Base-by-base conservation (phyloP, 306 rosid genomes). In the Dalbergia cochinchinensis region DNA sequence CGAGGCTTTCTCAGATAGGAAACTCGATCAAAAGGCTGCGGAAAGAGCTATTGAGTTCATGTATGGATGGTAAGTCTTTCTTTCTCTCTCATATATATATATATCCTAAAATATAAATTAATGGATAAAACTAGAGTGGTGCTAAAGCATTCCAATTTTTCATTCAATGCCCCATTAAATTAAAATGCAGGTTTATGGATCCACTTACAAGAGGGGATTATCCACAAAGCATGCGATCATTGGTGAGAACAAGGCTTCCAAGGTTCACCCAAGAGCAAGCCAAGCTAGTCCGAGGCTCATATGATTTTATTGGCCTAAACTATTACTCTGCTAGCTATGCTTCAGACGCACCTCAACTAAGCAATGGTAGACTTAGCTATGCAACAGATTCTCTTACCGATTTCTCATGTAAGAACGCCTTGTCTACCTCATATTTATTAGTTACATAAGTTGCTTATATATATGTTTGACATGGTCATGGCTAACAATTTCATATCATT, bases 261-360 rank as follows among this genome's bases (percentile, higher is more conserved):
- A 76, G 65, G 31, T 89, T 87, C 60, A 60, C 85, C 0, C 4
- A 77, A 35, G 42, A 60, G 20, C 67, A 89, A 77, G 69, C 83
- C 0, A 20, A 20, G 14, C 26, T 53, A 6, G 12, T 89, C 3
- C 87, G 71, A 31, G 91, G 85, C 19, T 87, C 93, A 7, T 80
- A 74, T 11, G 91, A 89, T 63, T 87, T 89, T 65, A 14, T 89
- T 35, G 91, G 92, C 33, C 18, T 89, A 7, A 89, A 89, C 50
- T 87, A 89, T 58, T 87, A 89, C 79, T 74, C 86, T 11, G 6
- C 85, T 12, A 66, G 73, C 8, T 89, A 85, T 58, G 87, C 84
- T 18, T 20, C 74, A 22, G 14, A 85, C 48, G 22, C 15, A 7
- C 83, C 78, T 2, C n/a, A n/a, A 7, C 74, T 37, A 4, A 65